Evolutionary conservation across 306 rosid genomes (phyloP).

Genomic region (Malus domestica): DNA sequence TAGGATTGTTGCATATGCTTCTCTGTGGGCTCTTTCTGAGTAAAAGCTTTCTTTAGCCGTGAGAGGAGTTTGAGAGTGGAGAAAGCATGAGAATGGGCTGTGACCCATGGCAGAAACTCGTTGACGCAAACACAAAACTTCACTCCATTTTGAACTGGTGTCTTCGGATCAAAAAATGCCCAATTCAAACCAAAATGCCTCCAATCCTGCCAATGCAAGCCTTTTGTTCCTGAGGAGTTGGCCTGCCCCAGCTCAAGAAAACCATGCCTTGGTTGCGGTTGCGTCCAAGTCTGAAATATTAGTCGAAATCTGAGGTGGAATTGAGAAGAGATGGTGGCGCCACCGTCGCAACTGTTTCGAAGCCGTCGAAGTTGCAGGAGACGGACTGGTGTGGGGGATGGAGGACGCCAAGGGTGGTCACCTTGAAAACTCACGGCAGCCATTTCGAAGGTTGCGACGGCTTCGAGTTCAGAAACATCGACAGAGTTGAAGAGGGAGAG

Average conservation of each 20-base stretch:
- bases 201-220: constrained; percentile 53
- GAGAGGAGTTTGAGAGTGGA: no score
- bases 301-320: no score
- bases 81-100: no score
- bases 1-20: no score
- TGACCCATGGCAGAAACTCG: constrained; percentile 87
- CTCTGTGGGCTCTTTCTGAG: no score
- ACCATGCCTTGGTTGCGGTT: constrained; percentile 36
- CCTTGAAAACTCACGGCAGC: no score
- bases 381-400: neutral
- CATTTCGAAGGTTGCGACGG: no score
- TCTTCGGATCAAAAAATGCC: constrained; percentile 84
- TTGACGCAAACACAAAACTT: constrained; percentile 79
- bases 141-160: constrained; percentile 55
- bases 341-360: neutral
- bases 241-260: constrained; percentile 79
- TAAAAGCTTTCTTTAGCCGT: no score
- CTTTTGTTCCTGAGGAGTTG: constrained; percentile 66
- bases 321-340: no score
- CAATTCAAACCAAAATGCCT: constrained; percentile 85
- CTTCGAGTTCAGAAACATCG: no score
- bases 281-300: neutral
- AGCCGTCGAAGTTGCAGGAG: neutral
- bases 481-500: no score
- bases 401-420: no score